Conservation (phyloP, 768 basidiomycete species). For the Mycena venus region DNA sequence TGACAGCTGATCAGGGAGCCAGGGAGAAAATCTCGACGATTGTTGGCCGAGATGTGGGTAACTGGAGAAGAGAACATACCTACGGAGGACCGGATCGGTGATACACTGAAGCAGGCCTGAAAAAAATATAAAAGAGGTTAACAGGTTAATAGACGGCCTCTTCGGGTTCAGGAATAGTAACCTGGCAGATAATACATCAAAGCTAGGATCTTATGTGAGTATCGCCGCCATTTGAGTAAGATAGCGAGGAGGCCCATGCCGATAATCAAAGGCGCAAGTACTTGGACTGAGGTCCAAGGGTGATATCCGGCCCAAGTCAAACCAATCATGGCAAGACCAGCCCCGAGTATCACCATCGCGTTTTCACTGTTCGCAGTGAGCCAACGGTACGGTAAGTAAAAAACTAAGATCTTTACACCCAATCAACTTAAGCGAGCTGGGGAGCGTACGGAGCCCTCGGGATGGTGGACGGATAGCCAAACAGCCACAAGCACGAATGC, state of each 20-base stretch:
- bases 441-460: constrained; percentile 39
- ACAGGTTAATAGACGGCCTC: too few species aligned
- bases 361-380: constrained; percentile 56
- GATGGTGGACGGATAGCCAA: constrained; percentile 42
- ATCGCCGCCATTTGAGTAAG: too few species aligned
- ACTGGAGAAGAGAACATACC: not conserved
- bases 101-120: constrained; percentile 56
- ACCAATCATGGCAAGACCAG: constrained; percentile 48
- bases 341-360: constrained; percentile 45
- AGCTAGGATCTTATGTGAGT: too few species aligned
- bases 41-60: not conserved
- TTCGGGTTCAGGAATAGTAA: too few species aligned
- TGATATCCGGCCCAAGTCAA: constrained; percentile 58
- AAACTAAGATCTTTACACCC: constrained; percentile 45
- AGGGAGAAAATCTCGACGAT: constrained; percentile 44
- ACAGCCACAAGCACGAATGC: constrained; percentile 33
- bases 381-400: not conserved
- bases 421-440: constrained; percentile 51
- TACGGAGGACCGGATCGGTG: constrained; percentile 53
- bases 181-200: constrained; percentile 54
- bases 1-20: constrained; percentile 50
- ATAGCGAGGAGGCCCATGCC: constrained; percentile 41
- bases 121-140: too few species aligned
- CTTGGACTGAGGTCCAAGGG: constrained; percentile 51
- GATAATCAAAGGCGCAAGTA: constrained; percentile 56